Percentiles rank a stretch among this genome's conserved stretches.
Evolutionary conservation across 2,329 filamentous ascomycete genomes (phyloP).

Genomic region (Beauveria sp.): DNA sequence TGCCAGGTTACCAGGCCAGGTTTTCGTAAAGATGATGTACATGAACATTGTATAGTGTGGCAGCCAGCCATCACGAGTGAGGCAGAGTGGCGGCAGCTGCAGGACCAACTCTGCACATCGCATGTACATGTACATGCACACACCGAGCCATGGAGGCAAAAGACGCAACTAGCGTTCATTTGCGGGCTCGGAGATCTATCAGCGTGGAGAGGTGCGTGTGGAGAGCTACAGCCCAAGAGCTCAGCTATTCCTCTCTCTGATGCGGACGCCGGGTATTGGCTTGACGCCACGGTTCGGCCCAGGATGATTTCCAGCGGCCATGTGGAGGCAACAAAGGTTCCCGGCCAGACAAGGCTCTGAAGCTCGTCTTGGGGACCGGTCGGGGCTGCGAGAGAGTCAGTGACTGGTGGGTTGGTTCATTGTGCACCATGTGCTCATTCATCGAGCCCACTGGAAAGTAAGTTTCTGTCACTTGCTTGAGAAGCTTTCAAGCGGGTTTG

Average conservation of each 20-base stretch:
- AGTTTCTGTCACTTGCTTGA: neutral
- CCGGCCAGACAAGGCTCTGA: neutral
- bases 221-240: neutral
- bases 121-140: neutral
- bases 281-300: neutral
- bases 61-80: neutral
- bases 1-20: neutral
- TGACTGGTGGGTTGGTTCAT: neutral
- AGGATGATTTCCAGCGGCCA: neutral
- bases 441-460: too few relatives aligned
- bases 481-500: neutral
- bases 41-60: neutral
- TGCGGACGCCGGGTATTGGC: neutral
- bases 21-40: too few relatives aligned
- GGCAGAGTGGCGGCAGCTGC: neutral
- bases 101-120: neutral
- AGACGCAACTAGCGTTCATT: neutral
- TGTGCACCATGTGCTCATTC: too few relatives aligned
- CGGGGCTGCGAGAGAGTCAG: neutral
- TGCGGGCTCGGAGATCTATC: slow-evolving; percentile 6
- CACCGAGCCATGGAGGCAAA: neutral
- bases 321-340: neutral
- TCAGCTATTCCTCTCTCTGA: neutral
- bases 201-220: neutral
- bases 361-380: neutral